Evolutionary conservation across 1,284 basidiomycete genomes (phyloP).

Genomic region (Ceratobasidium sp.): DNA sequence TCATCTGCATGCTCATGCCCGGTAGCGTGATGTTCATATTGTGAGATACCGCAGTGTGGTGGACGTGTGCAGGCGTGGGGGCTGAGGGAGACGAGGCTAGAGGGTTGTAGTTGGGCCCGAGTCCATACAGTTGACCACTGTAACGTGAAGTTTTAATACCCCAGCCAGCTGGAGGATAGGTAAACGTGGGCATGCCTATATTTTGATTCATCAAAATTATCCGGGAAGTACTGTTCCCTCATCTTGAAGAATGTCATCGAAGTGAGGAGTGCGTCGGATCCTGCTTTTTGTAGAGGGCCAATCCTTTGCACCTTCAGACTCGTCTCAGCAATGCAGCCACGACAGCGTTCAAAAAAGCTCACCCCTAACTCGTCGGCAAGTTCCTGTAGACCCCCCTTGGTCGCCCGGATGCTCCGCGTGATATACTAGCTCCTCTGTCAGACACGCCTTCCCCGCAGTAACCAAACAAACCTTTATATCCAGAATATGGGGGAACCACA

Average conservation of each 20-base stretch:
- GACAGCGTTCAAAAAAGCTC: slow-evolving; percentile 52
- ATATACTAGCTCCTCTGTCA: slow-evolving; percentile 66
- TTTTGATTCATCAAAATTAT: slow-evolving; percentile 82
- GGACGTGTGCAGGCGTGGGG: slow-evolving; percentile 36
- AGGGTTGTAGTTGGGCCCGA: slow-evolving; percentile 42
- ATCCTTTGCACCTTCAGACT: slow-evolving; percentile 81
- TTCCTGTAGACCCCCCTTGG: slow-evolving; percentile 96
- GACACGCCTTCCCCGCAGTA: background rate
- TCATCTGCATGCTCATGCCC: slow-evolving; percentile 42
- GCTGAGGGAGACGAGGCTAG: slow-evolving; percentile 36
- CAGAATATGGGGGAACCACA: slow-evolving; percentile 98
- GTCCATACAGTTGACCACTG: slow-evolving; percentile 37
- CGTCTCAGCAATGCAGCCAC: slow-evolving; percentile 42
- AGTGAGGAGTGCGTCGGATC: slow-evolving; percentile 94
- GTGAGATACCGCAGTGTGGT: slow-evolving; percentile 38
- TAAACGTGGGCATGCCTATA: slow-evolving; percentile 53
- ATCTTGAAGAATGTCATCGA: slow-evolving; percentile 97
- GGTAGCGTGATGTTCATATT: slow-evolving; percentile 40
- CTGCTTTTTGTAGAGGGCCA: slow-evolving; percentile 95
- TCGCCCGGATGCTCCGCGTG: slow-evolving; percentile 80
- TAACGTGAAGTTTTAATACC: background rate
- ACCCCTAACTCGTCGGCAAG: slow-evolving; percentile 94
- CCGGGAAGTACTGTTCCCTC: slow-evolving; percentile 90
- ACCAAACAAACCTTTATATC: slow-evolving; percentile 80
- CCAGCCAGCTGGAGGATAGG: background rate